A percentile compares a stretch with the other conserved stretches of the same genome.
phyloP scores from a whole-genome alignment of 345 rosid genomes.

The Psidium friedrichsthalianum region DNA sequence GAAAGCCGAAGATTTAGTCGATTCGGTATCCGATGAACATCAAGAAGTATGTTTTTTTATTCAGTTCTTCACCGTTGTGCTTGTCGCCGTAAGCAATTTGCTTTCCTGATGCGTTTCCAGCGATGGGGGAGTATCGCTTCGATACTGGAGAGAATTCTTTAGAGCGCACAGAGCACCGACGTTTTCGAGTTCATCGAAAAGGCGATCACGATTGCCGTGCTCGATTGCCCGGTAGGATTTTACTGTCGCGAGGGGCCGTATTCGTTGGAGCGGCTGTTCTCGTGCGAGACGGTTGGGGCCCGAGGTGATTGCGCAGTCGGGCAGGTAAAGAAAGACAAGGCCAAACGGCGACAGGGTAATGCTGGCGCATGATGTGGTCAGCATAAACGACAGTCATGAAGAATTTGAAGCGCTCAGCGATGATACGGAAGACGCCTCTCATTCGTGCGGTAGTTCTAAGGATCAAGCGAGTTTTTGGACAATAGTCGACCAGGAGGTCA shows the following conservation, averaged over 20 bases:
- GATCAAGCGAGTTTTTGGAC: constrained; percentile 24
- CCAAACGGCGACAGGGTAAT: constrained; percentile 33
- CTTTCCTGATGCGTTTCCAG: background rate
- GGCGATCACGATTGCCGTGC: constrained; percentile 65
- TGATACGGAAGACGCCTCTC: constrained; percentile 54
- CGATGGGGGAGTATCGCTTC: constrained; percentile 15
- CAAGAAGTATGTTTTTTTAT: too few relatives aligned
- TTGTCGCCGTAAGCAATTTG: background rate
- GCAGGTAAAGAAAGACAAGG: constrained; percentile 47
- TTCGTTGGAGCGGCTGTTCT: constrained; percentile 68
- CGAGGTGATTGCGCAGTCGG: constrained; percentile 14
- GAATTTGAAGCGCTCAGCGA: constrained; percentile 77
- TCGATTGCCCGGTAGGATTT: constrained; percentile 61
- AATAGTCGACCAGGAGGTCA: background rate
- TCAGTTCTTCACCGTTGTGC: background rate
- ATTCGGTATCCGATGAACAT: background rate
- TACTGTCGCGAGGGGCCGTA: constrained; percentile 40
- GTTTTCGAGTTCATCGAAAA: constrained; percentile 62
- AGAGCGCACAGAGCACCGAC: constrained; percentile 45
- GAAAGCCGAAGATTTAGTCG: too few relatives aligned
- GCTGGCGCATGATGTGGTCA: constrained; percentile 3
- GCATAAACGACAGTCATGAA: constrained; percentile 44
- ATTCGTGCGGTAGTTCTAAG: constrained; percentile 61
- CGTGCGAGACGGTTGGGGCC: constrained; percentile 23
- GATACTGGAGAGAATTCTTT: constrained; percentile 75